Evolutionary conservation across 164 flowering plant species (phyloP), one percentile per base, ranked within the genome.

Genomic region (Tinospora cordifolia): DNA sequence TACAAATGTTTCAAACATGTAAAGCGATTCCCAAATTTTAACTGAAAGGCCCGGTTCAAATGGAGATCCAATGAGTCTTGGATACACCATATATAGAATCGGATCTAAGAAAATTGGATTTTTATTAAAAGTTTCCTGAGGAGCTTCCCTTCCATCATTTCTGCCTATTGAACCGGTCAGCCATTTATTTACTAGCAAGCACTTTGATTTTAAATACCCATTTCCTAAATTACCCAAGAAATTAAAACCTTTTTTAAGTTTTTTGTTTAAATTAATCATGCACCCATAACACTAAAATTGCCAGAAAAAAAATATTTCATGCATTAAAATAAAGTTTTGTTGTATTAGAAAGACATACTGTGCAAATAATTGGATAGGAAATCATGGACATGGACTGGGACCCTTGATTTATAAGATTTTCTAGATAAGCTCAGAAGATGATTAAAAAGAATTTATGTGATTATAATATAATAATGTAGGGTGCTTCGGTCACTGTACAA

Each of bases 41-140:
- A 74, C 74, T 66, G 63, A 73, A 66, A 46, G 60, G 67, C 69
- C 71, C 81, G 74, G 71, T 69, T 75, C 81, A 34, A 49, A 78
- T 34, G 78, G 78, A 69, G 71, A 75, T 51, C 64, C 71, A 17
- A 54, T 1, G 36, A 30, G 19, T 47, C 54, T 47, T 47, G 8
- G 21, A 54, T 8, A 24, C 60, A 54, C 60, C 24, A 0, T n/a
- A 15, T 8, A 30, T 30, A 30, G 36, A 54, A 51, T n/a, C 6
- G 60, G 24, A 54, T 54, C 60, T 54, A 54, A 54, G n/a, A n/a
- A 44, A 1, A 44, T 17, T n/a, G 24, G 60, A 54, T 54, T 21
- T n/a, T n/a, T n/a, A n/a, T n/a, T n/a, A n/a, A n/a, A n/a, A n/a
- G 1, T 41, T 51, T 51, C 19, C 59, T 51, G 0, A 8, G 46